Percentiles rank a stretch among this genome's conserved stretches.
These are phyloP conservation scores for Blastobotrys ciferrii DNA, from an alignment of 1,139 yeast species.

Conservation along the genomic window DNA sequence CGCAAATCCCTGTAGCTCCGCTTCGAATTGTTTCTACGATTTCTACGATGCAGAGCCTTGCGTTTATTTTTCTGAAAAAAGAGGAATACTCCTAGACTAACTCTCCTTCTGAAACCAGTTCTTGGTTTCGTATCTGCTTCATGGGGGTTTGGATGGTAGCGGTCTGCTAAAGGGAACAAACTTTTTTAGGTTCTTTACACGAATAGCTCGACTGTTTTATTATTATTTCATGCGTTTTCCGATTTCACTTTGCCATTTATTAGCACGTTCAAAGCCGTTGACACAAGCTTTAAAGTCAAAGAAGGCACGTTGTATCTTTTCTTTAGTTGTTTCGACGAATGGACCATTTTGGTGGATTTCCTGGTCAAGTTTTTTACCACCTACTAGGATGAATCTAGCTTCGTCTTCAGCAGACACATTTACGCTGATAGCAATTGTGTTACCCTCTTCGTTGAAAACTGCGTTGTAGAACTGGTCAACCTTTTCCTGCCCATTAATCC, in stretches of 20 bases:
- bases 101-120: no score
- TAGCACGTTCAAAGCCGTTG: conserved; percentile 74
- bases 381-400: conserved; percentile 66
- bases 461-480: conserved; percentile 53
- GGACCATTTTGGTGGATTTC: conserved; percentile 87
- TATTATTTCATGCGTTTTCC: conserved; percentile 33
- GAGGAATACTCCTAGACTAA: no score
- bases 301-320: conserved; percentile 65
- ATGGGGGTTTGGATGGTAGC: no score
- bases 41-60: no score
- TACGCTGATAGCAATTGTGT: conserved; percentile 29
- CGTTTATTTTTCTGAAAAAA: no score
- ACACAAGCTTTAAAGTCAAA: conserved; percentile 63
- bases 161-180: no score
- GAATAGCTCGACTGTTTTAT: no score
- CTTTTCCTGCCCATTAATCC: conserved; percentile 37
- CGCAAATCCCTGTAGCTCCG: background rate
- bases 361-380: conserved; percentile 77
- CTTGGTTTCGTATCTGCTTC: no score
- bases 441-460: conserved; percentile 37
- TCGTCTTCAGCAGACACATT: conserved; percentile 32
- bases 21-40: no score
- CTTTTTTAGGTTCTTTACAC: no score
- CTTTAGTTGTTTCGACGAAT: conserved; percentile 68
- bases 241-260: conserved; percentile 67